Percentiles rank a stretch among this genome's conserved stretches.
phyloP scores from a whole-genome alignment of 129 eudicot species.

The Chrysanthemum seticuspe region DNA sequence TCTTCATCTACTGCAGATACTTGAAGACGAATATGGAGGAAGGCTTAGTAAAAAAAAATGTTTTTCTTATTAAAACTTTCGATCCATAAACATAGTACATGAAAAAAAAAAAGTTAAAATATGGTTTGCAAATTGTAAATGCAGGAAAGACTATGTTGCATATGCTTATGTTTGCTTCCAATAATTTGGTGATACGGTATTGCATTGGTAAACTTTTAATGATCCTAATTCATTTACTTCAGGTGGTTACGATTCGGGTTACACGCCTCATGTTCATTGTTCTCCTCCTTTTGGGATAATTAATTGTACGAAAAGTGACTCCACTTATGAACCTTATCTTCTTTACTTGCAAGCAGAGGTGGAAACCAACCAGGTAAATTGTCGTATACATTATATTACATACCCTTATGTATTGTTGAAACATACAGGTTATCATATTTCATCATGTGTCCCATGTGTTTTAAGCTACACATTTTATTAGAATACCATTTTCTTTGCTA shows the following conservation, averaged over 20 bases:
- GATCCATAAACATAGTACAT: slow-evolving; percentile 7
- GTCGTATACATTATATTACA: too few species aligned
- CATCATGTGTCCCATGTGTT: too few species aligned
- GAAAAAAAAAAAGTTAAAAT: not conserved
- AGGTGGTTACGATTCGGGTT: slow-evolving; percentile 52
- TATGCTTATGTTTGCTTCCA: slow-evolving; percentile 68
- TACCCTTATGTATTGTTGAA: too few species aligned
- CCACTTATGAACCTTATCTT: slow-evolving; percentile 59
- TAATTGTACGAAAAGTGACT: slow-evolving; percentile 43
- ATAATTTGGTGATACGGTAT: slow-evolving; percentile 74
- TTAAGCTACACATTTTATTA: too few species aligned
- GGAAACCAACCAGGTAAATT: too few species aligned
- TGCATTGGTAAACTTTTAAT: slow-evolving; percentile 70
- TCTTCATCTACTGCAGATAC: slow-evolving; percentile 60
- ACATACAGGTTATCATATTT: too few species aligned
- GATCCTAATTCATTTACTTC: slow-evolving; percentile 44
- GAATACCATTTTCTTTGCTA: too few species aligned
- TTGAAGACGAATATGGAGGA: slow-evolving; percentile 87
- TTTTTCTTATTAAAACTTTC: slow-evolving; percentile 29
- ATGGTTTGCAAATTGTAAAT: not conserved
- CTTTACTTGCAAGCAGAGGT: too few species aligned
- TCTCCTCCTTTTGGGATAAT: slow-evolving; percentile 41
- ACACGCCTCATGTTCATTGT: slow-evolving; percentile 47
- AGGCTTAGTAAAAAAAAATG: slow-evolving; percentile 51
- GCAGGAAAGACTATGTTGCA: slow-evolving; percentile 50